Conservation (phyloP, 208 protist genomes). For the Angomonas deanei region DNA sequence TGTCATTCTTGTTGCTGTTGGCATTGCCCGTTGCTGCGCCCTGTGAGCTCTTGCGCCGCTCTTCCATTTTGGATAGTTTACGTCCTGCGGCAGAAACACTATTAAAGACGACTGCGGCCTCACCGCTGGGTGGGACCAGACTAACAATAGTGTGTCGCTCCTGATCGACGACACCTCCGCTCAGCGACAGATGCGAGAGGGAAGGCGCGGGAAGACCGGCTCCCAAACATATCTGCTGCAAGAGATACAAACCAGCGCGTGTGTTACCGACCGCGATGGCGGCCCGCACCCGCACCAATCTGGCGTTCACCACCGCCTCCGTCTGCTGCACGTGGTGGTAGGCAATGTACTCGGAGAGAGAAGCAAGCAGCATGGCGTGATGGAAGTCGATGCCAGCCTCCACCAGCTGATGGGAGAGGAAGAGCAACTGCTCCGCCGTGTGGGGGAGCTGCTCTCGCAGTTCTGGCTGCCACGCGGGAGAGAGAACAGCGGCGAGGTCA, state of each 20-base stretch:
- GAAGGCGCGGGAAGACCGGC: slow-evolving; percentile 27
- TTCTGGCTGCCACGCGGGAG: slow-evolving; percentile 14
- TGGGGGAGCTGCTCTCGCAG: slow-evolving; percentile 23
- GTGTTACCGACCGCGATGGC: slow-evolving; percentile 51
- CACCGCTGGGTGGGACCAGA: too few relatives aligned
- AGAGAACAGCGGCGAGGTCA: slow-evolving; percentile 14
- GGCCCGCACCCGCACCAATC: slow-evolving; percentile 53
- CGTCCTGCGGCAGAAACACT: background rate
- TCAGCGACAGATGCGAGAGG: slow-evolving; percentile 5
- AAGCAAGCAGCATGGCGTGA: slow-evolving; percentile 47
- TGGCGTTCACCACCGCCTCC: slow-evolving; percentile 41
- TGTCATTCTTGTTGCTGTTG: background rate
- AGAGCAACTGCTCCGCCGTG: slow-evolving; percentile 47
- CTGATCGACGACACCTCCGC: background rate
- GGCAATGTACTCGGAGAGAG: slow-evolving; percentile 65
- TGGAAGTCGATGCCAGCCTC: slow-evolving; percentile 28
- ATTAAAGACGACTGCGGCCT: too few relatives aligned
- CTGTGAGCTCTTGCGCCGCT: slow-evolving; percentile 2
- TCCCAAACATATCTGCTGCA: slow-evolving; percentile 53
- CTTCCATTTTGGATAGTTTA: background rate
- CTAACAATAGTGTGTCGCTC: background rate
- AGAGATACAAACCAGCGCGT: slow-evolving; percentile 42
- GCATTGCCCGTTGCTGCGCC: slow-evolving; percentile 4
- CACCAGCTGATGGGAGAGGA: slow-evolving; percentile 43
- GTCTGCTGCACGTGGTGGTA: slow-evolving; percentile 34